Evolutionary conservation across 768 basidiomycete species (phyloP), one percentile per base, ranked within the genome.

Genomic region (Podaxis carcinomalis): DNA sequence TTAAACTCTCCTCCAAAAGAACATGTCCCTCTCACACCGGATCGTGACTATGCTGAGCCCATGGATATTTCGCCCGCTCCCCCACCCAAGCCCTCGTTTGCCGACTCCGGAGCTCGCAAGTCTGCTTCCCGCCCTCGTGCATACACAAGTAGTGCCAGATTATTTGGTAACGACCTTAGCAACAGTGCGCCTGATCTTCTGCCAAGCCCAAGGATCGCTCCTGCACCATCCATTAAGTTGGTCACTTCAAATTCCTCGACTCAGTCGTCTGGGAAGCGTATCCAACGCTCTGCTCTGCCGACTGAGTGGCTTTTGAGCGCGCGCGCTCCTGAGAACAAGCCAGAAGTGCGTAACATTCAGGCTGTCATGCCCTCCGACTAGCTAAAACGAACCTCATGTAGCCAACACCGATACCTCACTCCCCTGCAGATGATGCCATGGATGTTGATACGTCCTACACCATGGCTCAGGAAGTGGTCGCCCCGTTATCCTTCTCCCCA

Each of bases 51-150:
- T 49, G 59, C 59, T 7, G 59, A 61, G 25, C 82, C 89, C 3
- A 93, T 93, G 92, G 91, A 93, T 68, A 88, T 93, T 51, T 93
- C 91, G 3, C 92, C 92, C 7, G 83, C 81, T 23, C 87, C 73
- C 66, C 69, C 71, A 63, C 59, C 69, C 57, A 73, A 70, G 64
- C 63, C 70, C 52, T 39, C 57, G 1, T 66, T 61, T 63, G 56
- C 75, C 70, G 64, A 68, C 71, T 14, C 32, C 39, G 50, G 59
- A 35, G 40, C 27, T 46, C 56, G 66, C 39, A 74, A 74, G 62
- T 56, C 67, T 19, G 67, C 70, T 21, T 72, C 70, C 39, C 83
- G 89, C 25, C 85, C 88, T 3, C 83, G 87, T 56, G 86, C 88
- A 25, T 84, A 83, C 59, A 90, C 88, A 0, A 86, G 81, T 62